Base-by-base conservation (phyloP, 441 rosid genomes). In the Corymbia citriodora region DNA sequence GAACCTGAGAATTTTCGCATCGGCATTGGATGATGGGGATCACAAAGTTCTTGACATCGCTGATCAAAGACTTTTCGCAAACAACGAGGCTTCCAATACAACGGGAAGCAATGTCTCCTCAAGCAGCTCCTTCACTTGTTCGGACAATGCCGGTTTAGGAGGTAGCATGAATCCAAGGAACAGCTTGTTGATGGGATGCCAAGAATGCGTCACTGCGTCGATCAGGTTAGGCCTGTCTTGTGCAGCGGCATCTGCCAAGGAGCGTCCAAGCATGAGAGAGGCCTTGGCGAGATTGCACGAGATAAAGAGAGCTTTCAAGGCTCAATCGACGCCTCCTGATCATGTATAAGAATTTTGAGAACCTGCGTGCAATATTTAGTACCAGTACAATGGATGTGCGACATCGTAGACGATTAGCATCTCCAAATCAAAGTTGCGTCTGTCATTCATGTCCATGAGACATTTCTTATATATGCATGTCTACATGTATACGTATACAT, bases 201-300 rank as follows among this genome's bases (percentile, higher is more conserved):
- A 89, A 59, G 90, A 91, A 27, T 87, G 89, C 18, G 55, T 91
- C 3, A 70, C 25, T 3, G 87, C 52, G 27, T 82, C 63, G 19
- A 59, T 91, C 40, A 36, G 88, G 88, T 25, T 91, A 55, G 92
- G 92, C 27, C 83, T 91, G 88, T 49, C 89, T 23, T 91, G 91
- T 59, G 90, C 89, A 15, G 61, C 50, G 8, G 72, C 87, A 17
- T 74, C 90, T 7, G 33, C 91, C 68, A 74, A 55, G 88, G 92
- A 91, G 19, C 92, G 89, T 65, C 83, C 86, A 27, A 88, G 88
- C 89, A 91, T 89, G 89, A 87, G 90, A 87, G 90, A 91, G n/a
- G 79, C 89, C 55, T 74, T 91, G 63, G 54, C 55, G 23, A 61
- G 50, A 74, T 54, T 89, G 55, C 79, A 18, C 10, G 85, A 89